A percentile compares a stretch with the other conserved stretches of the same genome.
phyloP scores from a whole-genome alignment of 345 rosid genomes.

The Physaria fendleri region DNA sequence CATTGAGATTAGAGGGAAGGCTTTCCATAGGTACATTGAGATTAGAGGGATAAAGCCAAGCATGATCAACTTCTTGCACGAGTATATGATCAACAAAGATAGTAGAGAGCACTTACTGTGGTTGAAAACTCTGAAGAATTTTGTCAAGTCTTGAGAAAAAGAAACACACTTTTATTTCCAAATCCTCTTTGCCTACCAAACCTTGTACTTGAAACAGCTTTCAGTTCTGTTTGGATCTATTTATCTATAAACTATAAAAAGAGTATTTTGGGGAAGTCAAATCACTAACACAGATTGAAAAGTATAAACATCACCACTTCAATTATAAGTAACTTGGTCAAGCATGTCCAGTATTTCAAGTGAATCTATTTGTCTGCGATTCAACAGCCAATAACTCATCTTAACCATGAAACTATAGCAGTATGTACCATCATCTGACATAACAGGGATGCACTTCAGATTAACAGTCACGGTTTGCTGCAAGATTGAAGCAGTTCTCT shows the following conservation, averaged over 20 bases:
- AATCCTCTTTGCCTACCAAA: neutral
- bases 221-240: constrained; percentile 5
- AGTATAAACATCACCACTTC: constrained; percentile 18
- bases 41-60: constrained; percentile 72
- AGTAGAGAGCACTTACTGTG: constrained; percentile 56
- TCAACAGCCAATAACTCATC: constrained; percentile 11
- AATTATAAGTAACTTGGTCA: constrained; percentile 22
- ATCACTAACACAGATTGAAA: constrained; percentile 1
- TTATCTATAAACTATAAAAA: neutral
- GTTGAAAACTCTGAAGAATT: constrained; percentile 69
- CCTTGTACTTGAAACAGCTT: constrained; percentile 9
- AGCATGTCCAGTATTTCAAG: constrained; percentile 6
- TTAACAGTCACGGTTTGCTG: neutral
- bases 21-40: constrained; percentile 69
- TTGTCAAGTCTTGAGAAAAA: constrained; percentile 41
- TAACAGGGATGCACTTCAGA: constrained; percentile 5
- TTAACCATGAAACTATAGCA: neutral
- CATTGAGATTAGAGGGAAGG: constrained; percentile 69
- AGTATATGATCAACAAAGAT: constrained; percentile 88
- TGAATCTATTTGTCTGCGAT: constrained; percentile 7
- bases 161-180: neutral
- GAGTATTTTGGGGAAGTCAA: neutral
- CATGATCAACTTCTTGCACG: constrained; percentile 76
- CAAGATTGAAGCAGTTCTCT: neutral
- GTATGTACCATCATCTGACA: constrained; percentile 1